Percentiles rank a stretch among this genome's conserved stretches.
Evolutionary conservation across 495 filamentous ascomycete genomes (phyloP).

Genomic region (Clohesyomyces aquaticus): DNA sequence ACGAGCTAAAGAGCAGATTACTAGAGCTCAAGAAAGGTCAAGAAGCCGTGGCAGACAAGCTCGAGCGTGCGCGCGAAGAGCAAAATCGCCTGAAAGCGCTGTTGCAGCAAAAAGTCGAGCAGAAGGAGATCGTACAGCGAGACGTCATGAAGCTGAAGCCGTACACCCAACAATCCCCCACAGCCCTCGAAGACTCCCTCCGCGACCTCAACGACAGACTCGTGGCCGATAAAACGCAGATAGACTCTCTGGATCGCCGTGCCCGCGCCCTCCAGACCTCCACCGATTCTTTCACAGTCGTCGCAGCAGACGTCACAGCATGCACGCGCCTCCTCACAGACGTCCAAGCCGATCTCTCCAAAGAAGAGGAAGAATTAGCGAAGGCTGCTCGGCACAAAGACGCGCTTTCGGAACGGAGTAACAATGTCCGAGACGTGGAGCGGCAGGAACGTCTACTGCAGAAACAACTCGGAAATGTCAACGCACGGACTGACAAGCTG

Average conservation of each 20-base stretch:
- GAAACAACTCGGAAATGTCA: conserved; percentile 80
- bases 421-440: conserved; percentile 88
- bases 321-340: conserved; percentile 90
- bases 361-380: conserved; percentile 85
- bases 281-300: conserved; percentile 82
- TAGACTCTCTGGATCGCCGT: conserved; percentile 83
- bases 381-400: conserved; percentile 81
- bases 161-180: conserved; percentile 86
- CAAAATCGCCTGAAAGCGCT: conserved; percentile 70
- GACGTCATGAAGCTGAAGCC: conserved; percentile 87
- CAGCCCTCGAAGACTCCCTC: conserved; percentile 77
- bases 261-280: conserved; percentile 89
- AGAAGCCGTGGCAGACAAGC: conserved; percentile 73
- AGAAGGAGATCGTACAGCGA: conserved; percentile 60
- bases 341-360: conserved; percentile 76
- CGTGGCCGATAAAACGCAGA: conserved; percentile 73
- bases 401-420: conserved; percentile 81
- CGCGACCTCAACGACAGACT: conserved; percentile 79
- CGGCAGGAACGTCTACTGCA: conserved; percentile 79
- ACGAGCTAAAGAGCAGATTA: conserved; percentile 78
- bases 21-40: conserved; percentile 77
- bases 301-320: conserved; percentile 77
- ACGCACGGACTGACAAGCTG: conserved; percentile 80
- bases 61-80: conserved; percentile 74
- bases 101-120: conserved; percentile 79